Evolutionary conservation across 129 eudicot species (phyloP), one percentile per base, ranked within the genome.

Genomic region (Artemisia argyi): DNA sequence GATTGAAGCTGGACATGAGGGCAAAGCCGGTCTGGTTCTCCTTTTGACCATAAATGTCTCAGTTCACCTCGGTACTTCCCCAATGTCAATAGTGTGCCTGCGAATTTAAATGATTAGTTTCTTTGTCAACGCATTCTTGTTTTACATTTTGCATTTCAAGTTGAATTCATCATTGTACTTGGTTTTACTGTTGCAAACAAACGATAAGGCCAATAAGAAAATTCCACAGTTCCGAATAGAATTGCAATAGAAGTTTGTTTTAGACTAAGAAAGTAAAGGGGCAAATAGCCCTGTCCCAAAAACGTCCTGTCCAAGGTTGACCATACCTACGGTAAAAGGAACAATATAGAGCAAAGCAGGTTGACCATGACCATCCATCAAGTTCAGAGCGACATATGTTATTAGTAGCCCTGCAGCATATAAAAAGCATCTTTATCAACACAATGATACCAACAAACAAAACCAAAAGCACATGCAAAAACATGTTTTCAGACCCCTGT

Each of bases 281-380:
- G 44, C 44, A 35, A 30, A 30, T 30, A 30, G 35, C 35, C 35
- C 35, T 30, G 35, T 30, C 35, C 35, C 35, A 30, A 30, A 30
- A 30, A 30, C 35, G 5, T 30, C 35, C 44, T 35, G 44, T 35
- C 44, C 44, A 35, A 35, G 44, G n/a, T n/a, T n/a, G n/a, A 66
- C 5, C 73, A 26, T 80, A 80, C 99, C 97, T 16, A 95, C 76
- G 54, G 89, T 95, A 85, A 90, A 95, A 7, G 99, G 99, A 61
- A 90, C 99, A 75, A 95, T 95, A 87, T 95, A 95, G 12, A 95
- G 97, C 82, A 95, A 79, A 73, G 99, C 99, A 55, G 99, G 99
- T 79, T 95, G 99, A 48, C 99, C 99, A 78, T 95, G 99, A 75
- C 99, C 99, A 26, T 95, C 99, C 99, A 95, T 95, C 77, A 95